Evolutionary conservation across 257 asterid species (phyloP), one percentile per base, ranked within the genome.

Genomic region (Schizonepeta tenuifolia): DNA sequence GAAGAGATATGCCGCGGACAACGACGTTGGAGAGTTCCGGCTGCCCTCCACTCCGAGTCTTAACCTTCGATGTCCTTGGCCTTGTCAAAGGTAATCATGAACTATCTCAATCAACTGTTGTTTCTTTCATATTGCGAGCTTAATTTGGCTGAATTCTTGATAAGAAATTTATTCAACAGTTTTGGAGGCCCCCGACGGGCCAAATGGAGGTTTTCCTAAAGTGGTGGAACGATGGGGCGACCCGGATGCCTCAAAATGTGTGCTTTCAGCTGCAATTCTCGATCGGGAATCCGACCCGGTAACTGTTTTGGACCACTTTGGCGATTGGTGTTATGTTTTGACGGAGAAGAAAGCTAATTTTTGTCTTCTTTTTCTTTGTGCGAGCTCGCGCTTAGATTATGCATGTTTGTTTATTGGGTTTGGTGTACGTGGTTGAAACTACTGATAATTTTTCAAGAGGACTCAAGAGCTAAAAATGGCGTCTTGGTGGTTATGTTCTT

Each of bases 151-250:
- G 12, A 40, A 17, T 9, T 60, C 13, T 4, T 35, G 22, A 35
- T n/a, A 12, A 12, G 15, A 49, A 41, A 59, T 55, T 67, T 47
- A 20, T 57, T 49, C 38, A 72, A 67, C 83, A 93, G 98, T 90
- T 66, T 66, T 90, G 55, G 96, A 93, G 85, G 85, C 90, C 14
- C 80, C 83, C 38, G 85, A 78, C 6, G 83, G 81, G 38, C 84
- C 70, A 50, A 78, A 78, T 60, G 90, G 80, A 64, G 84, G 81
- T 79, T 83, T 78, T 80, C 83, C 92, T 1, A 83, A 80, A 79
- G 83, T 93, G 78, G 96, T 91, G 70, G 94, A 87, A 71, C 80
- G 87, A 28, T 93, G 98, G 98, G 98, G 98, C 1, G 96, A 87
- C 4, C 96, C 96, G 54, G 92, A 91, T 81, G 62, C 96, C 7